A percentile compares a stretch with the other conserved stretches of the same genome.
phyloP scores from a whole-genome alignment of 352 stramenopile species.

The Pythium coloratum region DNA sequence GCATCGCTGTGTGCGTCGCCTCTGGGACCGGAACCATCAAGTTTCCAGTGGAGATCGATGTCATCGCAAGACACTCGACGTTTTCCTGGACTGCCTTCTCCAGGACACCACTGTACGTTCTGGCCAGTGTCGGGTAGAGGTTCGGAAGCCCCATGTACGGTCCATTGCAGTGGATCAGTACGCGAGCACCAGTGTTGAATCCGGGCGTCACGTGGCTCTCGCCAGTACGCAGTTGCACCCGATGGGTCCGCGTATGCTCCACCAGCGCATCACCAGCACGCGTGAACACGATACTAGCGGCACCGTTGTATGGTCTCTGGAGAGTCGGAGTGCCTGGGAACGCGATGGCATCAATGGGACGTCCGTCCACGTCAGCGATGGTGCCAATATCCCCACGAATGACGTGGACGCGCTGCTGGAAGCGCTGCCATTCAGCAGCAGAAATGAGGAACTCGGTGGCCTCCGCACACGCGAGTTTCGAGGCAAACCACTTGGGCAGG shows the following conservation, averaged over 20 bases:
- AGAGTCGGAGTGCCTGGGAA: conserved; percentile 51
- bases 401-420: conserved; percentile 37
- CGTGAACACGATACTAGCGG: conserved; percentile 42
- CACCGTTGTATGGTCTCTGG: conserved; percentile 42
- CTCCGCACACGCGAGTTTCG: conserved; percentile 25
- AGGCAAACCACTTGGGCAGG: conserved; percentile 8
- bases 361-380: conserved; percentile 35
- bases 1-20: conserved; percentile 26
- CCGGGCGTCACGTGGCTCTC: conserved; percentile 47
- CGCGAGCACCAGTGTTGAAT: conserved; percentile 44
- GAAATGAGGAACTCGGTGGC: conserved; percentile 38
- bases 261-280: conserved; percentile 39
- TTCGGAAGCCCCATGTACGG: conserved; percentile 36
- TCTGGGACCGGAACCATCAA: conserved; percentile 36
- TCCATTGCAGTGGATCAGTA: conserved; percentile 60
- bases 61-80: conserved; percentile 49
- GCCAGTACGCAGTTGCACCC: conserved; percentile 29
- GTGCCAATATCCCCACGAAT: conserved; percentile 43
- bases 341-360: conserved; percentile 40
- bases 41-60: conserved; percentile 71
- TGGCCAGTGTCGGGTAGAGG: conserved; percentile 38
- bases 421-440: conserved; percentile 36
- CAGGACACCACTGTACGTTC: conserved; percentile 48
- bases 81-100: conserved; percentile 38
- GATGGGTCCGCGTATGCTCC: conserved; percentile 33